Conservation (phyloP, 169 alveolate genomes). For the Plasmodium cynomolgi region DNA sequence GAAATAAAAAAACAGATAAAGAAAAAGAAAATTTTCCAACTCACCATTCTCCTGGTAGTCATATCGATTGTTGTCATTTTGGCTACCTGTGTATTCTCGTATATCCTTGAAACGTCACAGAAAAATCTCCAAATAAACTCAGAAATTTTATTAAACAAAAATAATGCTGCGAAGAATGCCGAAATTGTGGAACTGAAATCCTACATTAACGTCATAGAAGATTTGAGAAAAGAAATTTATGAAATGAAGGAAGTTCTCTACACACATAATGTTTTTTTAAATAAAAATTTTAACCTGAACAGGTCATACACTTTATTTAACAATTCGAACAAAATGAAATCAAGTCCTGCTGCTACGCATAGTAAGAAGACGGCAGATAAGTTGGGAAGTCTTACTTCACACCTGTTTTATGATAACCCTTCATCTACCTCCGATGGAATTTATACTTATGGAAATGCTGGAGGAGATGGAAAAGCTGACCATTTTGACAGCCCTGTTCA, state of each 20-base stretch:
- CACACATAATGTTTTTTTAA: constrained; percentile 34
- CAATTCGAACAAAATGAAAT: constrained; percentile 34
- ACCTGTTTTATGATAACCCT: background rate
- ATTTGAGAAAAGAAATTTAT: constrained; percentile 48
- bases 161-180: constrained; percentile 5
- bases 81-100: constrained; percentile 40
- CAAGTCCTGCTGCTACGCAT: constrained; percentile 5
- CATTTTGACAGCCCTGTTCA: background rate
- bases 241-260: constrained; percentile 66
- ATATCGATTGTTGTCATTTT: constrained; percentile 26
- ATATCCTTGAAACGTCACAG: constrained; percentile 48
- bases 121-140: constrained; percentile 11
- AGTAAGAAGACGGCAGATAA: constrained; percentile 28
- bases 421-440: background rate
- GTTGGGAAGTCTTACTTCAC: constrained; percentile 18
- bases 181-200: constrained; percentile 27
- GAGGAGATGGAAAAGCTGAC: background rate
- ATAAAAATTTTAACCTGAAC: constrained; percentile 33
- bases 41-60: constrained; percentile 4
- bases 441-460: background rate
- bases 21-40: constrained; percentile 23
- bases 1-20: constrained; percentile 53
- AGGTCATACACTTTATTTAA: constrained; percentile 39
- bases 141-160: constrained; percentile 14
- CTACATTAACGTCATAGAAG: constrained; percentile 57